Base-by-base conservation (phyloP, 23 red algal species). In the Cyanidiococcus yangmingshanensis region DNA sequence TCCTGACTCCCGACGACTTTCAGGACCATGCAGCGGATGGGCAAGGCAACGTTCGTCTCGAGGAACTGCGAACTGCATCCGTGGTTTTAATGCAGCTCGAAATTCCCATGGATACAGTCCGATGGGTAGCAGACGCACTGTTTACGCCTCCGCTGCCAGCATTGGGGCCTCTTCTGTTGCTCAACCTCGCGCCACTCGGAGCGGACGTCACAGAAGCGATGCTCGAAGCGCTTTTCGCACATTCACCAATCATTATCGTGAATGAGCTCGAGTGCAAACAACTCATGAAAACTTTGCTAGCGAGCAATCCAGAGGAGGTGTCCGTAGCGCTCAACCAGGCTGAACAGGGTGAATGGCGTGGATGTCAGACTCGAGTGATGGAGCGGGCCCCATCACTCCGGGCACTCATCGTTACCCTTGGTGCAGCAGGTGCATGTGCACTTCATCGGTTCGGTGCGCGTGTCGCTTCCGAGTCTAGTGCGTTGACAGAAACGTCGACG, bases 21-120 rank as follows among this genome's bases (percentile, higher is more conserved):
- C 16, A 71, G 27, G 63, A 7, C n/a, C 3, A 7, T 17, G 63
- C 63, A 71, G 63, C 32, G 63, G 63, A 71, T 30, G 63, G 63
- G n/a, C 45, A 54, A 7, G 45, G 45, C 7, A 29, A 71, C 16
- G 21, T 29, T 7, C 63, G 63, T 12, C 32, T 71, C n/a, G n/a
- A 7, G 27, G 63, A 71, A 71, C 21, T 71, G 7, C 63, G 63
- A 12, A 12, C 63, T 35, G 63, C 63, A 7, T 71, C 63, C 3
- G 63, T 71, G 16, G 63, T 71, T 7, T 35, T 71, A 29, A 32
- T 71, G 63, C 63, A 71, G 32, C 27, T 71, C 16, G 63, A 71
- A 35, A 71, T 71, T 3, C 63, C n/a, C n/a, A 7, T 17, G 7
- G 63, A 71, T 3, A 71, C 63, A 2, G 63, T 71, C 7, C 63